Base-by-base conservation (phyloP, 176 grass and related monocot species). In the Echinochloa phyllopogon region DNA sequence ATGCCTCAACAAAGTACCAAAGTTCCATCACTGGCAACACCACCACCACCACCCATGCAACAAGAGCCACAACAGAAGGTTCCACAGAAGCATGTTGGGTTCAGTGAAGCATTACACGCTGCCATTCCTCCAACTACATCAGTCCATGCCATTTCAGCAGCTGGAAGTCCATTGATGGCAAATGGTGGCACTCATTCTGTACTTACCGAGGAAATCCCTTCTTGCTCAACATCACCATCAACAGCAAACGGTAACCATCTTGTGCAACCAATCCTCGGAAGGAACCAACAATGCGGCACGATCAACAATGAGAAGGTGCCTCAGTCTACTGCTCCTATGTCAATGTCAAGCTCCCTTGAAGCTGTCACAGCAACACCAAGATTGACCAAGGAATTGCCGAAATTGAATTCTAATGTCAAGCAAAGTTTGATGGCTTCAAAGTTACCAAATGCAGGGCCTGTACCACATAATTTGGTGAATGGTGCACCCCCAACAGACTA, bases 221-320 rank as follows among this genome's bases (percentile, higher is more conserved):
- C 94, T 79, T 96, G 94, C 84, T 96, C 94, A 73, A 91, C 94
- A 38, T 96, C 94, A 5, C 94, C 91, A 77, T 96, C 94, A 71
- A 84, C 75, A 72, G 90, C 89, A 62, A 91, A 91, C 44, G 91
- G 81, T 81, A 83, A 44, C 72, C 47, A 89, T 80, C 80, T 91
- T 87, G 15, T 77, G 65, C 88, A 85, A 58, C 82, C 86, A 58
- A 80, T 91, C 18, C 55, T 80, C 5, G 77, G 75, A 23, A 91
- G 84, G 74, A 84, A 86, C 56, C 74, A 89, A 58, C 85, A 89
- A 76, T 51, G 17, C 11, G 68, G 36, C 60, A 83, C 80, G 50
- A 79, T 83, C 36, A 96, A 94, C 73, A 82, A 18, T 12, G 93
- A 92, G 45, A 95, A 90, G 64, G 37, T 69, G 71, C 81, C 93